Evolutionary conservation across 225 moss, liverwort and hornwort genomes (phyloP), one percentile per base, ranked within the genome.

Genomic region (Antitrichia curtipendula): DNA sequence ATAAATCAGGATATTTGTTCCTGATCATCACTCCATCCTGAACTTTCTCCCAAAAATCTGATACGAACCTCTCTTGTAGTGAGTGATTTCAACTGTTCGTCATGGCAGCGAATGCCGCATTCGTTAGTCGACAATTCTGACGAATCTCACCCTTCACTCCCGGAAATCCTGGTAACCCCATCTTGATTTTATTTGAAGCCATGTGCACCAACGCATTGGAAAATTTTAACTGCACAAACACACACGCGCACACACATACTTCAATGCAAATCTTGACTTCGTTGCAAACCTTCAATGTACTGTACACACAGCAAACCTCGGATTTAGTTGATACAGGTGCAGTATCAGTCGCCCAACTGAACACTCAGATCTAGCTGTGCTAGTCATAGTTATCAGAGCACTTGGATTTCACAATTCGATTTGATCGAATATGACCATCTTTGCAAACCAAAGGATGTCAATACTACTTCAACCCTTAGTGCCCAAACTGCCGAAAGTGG

Each of bases 141-240:
- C 94, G 94, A 89, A 94, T 83, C 82, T 94, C 92, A 2, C 94
- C 94, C 4, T 16, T 21, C 0, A 45, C 36, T 50, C 81, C 84
- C 32, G 69, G 82, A 6, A 49, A 65, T 50, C 89, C 88, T 36
- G 84, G 89, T 16, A 13, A 80, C 57, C 90, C 90, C 45, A 66
- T 82, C 90, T 94, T 94, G 28, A 94, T 7, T 58, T 92, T 82
- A 36, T 86, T 90, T 23, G 91, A 90, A 16, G 91, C 91, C 94
- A 94, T 82, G 83, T 87, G 92, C 54, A 93, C 90, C 6, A 93
- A 59, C 24, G 94, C 94, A 83, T 94, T 89, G 3, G 70, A 13
- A 53, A 94, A 94, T 49, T 94, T 94, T 1, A 89, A 0, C 92
- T 94, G 90, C 60, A 83, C 47, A 65, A 23, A 22, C 34, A 75